Conservation (phyloP, 495 filamentous ascomycete species). For the Darksidea phi region DNA sequence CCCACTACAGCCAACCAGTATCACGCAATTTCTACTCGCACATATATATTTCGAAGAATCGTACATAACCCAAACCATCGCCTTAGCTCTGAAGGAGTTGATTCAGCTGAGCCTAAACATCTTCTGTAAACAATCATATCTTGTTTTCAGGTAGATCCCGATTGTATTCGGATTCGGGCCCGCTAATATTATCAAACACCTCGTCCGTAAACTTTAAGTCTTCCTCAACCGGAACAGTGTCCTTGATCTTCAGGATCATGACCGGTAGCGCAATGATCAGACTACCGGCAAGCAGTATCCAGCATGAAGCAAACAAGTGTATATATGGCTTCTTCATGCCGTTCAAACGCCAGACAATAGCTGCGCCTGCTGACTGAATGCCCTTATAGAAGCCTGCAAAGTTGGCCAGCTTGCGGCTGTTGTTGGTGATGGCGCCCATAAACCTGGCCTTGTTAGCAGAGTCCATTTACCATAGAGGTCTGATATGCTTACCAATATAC, state of each 20-base stretch:
- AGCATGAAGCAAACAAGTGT: constrained; percentile 55
- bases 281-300: constrained; percentile 67
- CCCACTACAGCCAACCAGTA: no score
- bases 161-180: no score
- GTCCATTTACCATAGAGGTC: neutral
- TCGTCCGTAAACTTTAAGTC: constrained; percentile 81
- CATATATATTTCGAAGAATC: no score
- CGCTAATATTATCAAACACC: constrained; percentile 49
- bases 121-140: no score
- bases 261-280: constrained; percentile 72
- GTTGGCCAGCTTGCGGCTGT: constrained; percentile 84
- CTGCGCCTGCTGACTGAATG: constrained; percentile 84
- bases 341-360: constrained; percentile 74
- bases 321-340: constrained; percentile 61
- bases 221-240: constrained; percentile 67
- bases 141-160: no score
- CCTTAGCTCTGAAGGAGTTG: no score
- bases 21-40: no score
- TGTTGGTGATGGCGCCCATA: constrained; percentile 90
- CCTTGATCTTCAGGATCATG: constrained; percentile 72
- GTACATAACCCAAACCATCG: no score
- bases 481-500: constrained; percentile 71
- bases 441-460: constrained; percentile 53
- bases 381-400: constrained; percentile 93
- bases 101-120: no score